phyloP scores from a whole-genome alignment of 2,329 filamentous ascomycete genomes.

The Epichloe aotearoae region DNA sequence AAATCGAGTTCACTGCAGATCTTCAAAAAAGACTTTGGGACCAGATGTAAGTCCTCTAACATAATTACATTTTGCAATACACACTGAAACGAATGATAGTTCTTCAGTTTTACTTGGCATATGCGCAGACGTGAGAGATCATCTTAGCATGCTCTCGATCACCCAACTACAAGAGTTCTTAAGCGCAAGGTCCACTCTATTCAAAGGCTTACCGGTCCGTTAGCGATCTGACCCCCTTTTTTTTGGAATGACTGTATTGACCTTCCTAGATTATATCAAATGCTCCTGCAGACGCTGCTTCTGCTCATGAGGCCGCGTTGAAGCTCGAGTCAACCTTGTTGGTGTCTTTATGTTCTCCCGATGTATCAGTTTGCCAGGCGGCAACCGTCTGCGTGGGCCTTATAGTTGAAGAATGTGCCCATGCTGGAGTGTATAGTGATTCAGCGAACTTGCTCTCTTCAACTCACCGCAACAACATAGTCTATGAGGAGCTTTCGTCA shows the following conservation, averaged over 20 bases:
- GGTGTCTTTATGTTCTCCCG: constrained; percentile 50
- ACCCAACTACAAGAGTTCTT: constrained; percentile 41
- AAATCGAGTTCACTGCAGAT: constrained; percentile 13
- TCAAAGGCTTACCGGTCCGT: constrained; percentile 36
- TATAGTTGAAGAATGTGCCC: constrained; percentile 47
- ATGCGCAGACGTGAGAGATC: constrained; percentile 33
- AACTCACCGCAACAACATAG: constrained; percentile 45
- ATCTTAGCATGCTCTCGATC: constrained; percentile 30
- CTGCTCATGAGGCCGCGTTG: constrained; percentile 37
- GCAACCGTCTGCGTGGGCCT: constrained; percentile 49
- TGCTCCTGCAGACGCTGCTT: constrained; percentile 38
- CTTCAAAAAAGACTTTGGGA: constrained; percentile 35
- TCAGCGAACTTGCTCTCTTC: constrained; percentile 36
- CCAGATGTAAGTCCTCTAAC: constrained; percentile 30
- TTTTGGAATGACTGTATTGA: constrained; percentile 6
- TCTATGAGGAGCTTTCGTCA: constrained; percentile 50
- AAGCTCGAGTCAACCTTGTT: constrained; percentile 50
- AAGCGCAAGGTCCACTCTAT: constrained; percentile 37
- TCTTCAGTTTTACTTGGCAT: constrained; percentile 30
- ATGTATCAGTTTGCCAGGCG: constrained; percentile 51
- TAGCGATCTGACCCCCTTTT: background rate
- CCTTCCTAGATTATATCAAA: constrained; percentile 37
- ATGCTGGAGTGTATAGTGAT: constrained; percentile 35
- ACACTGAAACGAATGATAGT: constrained; percentile 8
- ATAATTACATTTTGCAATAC: background rate